phyloP scores from a whole-genome alignment of 495 filamentous ascomycete species.

The Acidiella bohemica region DNA sequence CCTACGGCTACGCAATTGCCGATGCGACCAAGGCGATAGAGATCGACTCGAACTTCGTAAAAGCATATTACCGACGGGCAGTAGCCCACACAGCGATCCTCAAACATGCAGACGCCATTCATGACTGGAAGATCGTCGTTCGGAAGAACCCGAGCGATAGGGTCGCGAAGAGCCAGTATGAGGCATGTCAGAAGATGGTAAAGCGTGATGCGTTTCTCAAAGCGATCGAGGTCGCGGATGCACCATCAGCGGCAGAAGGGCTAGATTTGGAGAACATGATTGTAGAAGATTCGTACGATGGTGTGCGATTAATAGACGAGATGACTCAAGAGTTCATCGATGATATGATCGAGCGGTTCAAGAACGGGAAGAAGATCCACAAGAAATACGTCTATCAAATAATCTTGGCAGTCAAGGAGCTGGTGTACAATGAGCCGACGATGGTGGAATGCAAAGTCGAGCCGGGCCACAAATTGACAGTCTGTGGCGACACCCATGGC shows the following conservation, averaged over 20 bases:
- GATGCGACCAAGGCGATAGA: conserved; percentile 93
- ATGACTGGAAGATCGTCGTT: conserved; percentile 84
- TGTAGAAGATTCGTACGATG: conserved; percentile 77
- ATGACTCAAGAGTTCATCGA: conserved; percentile 96
- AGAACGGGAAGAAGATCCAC: conserved; percentile 85
- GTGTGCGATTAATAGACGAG: conserved; percentile 57
- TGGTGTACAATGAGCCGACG: conserved; percentile 84
- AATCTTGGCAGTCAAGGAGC: conserved; percentile 70
- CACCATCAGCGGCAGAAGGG: conserved; percentile 78
- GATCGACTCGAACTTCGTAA: conserved; percentile 72
- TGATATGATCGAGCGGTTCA: conserved; percentile 93
- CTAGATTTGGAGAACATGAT: conserved; percentile 74
- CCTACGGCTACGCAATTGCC: conserved; percentile 80
- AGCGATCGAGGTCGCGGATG: conserved; percentile 86
- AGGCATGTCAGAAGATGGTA: conserved; percentile 86
- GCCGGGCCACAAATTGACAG: conserved; percentile 65
- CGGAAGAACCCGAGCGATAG: conserved; percentile 76
- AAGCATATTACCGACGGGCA: conserved; percentile 93
- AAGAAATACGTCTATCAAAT: conserved; percentile 98
- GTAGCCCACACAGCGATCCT: conserved; percentile 82
- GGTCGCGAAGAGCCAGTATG: conserved; percentile 76
- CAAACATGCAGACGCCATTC: conserved; percentile 70
- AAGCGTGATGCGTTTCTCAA: conserved; percentile 80
- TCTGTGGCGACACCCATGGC: conserved; percentile 98
- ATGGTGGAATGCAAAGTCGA: conserved; percentile 90